Base-by-base conservation (phyloP, 345 rosid genomes). In the Mangifera indica region DNA sequence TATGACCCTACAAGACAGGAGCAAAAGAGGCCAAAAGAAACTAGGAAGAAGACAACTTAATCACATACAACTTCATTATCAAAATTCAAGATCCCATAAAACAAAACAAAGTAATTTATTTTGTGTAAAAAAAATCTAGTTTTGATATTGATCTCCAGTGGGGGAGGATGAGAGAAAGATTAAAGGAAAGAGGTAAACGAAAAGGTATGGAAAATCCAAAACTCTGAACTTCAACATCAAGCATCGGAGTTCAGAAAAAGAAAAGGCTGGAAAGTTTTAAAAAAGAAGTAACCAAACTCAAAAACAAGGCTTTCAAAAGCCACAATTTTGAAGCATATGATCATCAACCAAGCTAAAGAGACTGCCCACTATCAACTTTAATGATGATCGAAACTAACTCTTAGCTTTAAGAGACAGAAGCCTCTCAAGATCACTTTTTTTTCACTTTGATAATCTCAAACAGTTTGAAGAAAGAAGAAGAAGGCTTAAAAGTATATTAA, bases 211-310 rank as follows among this genome's bases (percentile, higher is more conserved):
- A 29, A 1, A 29, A 29, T 29, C 32, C 32, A 29, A 29, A 29
- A 29, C 32, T 64, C 66, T 66, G 74, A 80, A 82, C 81, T 81
- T 83, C 80, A 86, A 79, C 86, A 86, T 81, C 82, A 81, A 71
- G 79, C 81, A 79, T 75, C 81, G 57, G 76, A 76, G 76, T 70
- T 74, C 78, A 63, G 82, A 71, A 81, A 78, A 79, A 29, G 32
- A 29, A 49, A 80, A 80, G 75, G 76, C 89, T 79, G 87, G 72
- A 83, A 81, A 68, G 63, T 45, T 69, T 62, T 72, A 20, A 7
- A 80, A 79, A 74, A 76, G 73, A 68, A 78, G 82, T 67, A 73
- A 69, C 81, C 54, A 51, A 72, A 67, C 74, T 59, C 75, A 62
- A 72, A 53, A 59, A 78, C 57, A 75, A 78, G 60, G 42, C 25